Evolutionary conservation across 345 rosid genomes (phyloP).

Genomic region (Sonneratia alba): DNA sequence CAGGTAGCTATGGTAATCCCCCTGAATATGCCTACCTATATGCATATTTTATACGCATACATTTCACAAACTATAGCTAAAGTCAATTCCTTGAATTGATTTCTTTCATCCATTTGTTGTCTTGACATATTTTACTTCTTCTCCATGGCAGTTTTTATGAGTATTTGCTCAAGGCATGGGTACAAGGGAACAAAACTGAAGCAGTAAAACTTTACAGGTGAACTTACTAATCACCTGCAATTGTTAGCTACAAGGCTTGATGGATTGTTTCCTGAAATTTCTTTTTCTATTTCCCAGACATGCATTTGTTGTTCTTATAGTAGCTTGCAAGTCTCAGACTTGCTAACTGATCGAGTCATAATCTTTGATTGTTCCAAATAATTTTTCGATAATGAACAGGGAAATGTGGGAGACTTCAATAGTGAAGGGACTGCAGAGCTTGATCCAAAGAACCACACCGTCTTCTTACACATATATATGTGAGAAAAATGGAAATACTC

Average conservation of each 20-base stretch:
- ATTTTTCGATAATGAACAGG: conserved; percentile 23
- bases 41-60: neutral
- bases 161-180: conserved; percentile 92
- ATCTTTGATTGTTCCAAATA: neutral
- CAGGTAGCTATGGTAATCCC: conserved; percentile 32
- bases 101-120: neutral
- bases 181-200: conserved; percentile 87
- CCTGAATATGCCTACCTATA: neutral
- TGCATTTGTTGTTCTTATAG: too few relatives aligned
- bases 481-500: conserved; percentile 52
- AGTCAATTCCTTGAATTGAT: neutral
- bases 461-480: conserved; percentile 77
- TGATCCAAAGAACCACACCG: conserved; percentile 71
- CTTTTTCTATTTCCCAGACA: too few relatives aligned
- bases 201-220: conserved; percentile 66
- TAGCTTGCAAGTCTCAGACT: too few relatives aligned
- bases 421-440: conserved; percentile 70
- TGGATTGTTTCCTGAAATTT: too few relatives aligned
- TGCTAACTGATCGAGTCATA: too few relatives aligned
- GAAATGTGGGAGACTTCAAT: conserved; percentile 97
- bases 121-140: neutral
- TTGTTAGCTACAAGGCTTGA: neutral
- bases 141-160: conserved; percentile 67
- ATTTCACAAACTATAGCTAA: neutral
- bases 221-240: neutral